Base-by-base conservation (phyloP, 192 early-diverging fungal species). In the Spinellus fusiger region DNA sequence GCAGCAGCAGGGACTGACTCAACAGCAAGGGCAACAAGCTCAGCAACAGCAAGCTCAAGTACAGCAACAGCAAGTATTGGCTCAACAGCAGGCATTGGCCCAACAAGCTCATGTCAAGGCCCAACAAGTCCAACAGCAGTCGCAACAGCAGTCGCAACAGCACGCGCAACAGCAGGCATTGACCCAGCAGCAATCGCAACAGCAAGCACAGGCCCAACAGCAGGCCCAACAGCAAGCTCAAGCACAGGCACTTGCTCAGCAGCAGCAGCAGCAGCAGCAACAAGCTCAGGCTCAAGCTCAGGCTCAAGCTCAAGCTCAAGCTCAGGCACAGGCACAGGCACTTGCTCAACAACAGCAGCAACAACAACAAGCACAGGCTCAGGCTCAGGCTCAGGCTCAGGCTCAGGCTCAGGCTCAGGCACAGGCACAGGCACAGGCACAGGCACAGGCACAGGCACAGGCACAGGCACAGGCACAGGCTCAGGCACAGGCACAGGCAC, bases 281-380 rank as follows among this genome's bases (percentile, higher is more conserved):
- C 59, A 52, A 4, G 35, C 32, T 55, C 54, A 55, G n/a, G 54
- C 32, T 0, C 28, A 55, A 32, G 32, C 54, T 33, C 28, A 32
- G 33, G 32, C 33, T 15, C 54, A 56, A 23, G 54, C 54, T 23
- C 50, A 52, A 35, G 54, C 33, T 20, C 32, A 37, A 25, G 54
- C 54, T 35, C 54, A 55, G 16, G 57, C 57, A 12, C 49, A 55
- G 20, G 25, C n/a, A 15, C 51, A 61, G 37, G 35, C 29, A 34
- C 32, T 29, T 34, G 49, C 56, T 0, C 65, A 44, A 32, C 37
- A 71, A 18, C 37, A 64, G 40, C n/a, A 56, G 34, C 49, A 53
- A 12, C 76, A 67, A 48, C 64, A 51, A 33, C 64, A 52, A 13
- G 34, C 29, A 26, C 56, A 51, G 25, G 48, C 27, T 3, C 55